Percentiles rank a stretch among this genome's conserved stretches.
These are phyloP conservation scores for Fusarium cicatricum DNA, from an alignment of 2,329 filamentous ascomycete species.

Conservation along the genomic window DNA sequence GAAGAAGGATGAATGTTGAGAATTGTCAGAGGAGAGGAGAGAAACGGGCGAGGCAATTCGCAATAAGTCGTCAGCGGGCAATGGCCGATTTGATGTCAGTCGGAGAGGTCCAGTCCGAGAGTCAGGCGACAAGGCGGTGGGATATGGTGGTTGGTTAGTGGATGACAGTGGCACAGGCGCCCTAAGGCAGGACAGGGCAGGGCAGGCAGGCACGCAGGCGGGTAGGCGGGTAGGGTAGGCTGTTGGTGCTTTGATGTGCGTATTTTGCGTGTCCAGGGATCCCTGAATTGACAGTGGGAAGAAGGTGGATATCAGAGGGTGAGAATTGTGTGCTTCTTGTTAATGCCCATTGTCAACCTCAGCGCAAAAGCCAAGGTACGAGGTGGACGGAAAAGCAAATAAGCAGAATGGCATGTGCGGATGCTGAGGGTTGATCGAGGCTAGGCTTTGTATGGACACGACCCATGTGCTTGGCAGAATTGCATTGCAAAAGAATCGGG, in stretches of 20 bases:
- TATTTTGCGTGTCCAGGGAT: neutral
- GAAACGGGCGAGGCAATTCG: constrained; percentile 39
- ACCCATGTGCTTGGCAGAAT: constrained; percentile 1
- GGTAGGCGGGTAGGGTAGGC: too few relatives aligned
- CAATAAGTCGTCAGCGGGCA: constrained; percentile 36
- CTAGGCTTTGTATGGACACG: constrained; percentile 8
- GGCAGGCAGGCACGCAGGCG: too few relatives aligned
- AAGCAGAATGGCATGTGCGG: constrained; percentile 17
- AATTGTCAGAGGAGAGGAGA: neutral
- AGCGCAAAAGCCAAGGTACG: constrained; percentile 1
- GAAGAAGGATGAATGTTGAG: neutral
- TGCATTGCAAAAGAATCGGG: neutral
- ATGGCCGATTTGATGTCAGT: constrained; percentile 29
- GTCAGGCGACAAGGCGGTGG: constrained; percentile 39
- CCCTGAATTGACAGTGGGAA: constrained; percentile 17
- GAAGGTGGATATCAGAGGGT: constrained; percentile 6
- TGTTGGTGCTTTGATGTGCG: neutral
- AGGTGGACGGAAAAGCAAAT: neutral
- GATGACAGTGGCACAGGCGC: constrained; percentile 17
- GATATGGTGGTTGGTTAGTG: constrained; percentile 21
- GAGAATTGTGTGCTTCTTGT: neutral
- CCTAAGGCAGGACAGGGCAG: constrained; percentile 15
- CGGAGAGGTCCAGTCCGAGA: constrained; percentile 3
- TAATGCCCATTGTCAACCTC: neutral
- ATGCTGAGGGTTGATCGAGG: constrained; percentile 6